phyloP scores from a whole-genome alignment of 2,329 filamentous ascomycete genomes.

The Penicillium digitatum region DNA sequence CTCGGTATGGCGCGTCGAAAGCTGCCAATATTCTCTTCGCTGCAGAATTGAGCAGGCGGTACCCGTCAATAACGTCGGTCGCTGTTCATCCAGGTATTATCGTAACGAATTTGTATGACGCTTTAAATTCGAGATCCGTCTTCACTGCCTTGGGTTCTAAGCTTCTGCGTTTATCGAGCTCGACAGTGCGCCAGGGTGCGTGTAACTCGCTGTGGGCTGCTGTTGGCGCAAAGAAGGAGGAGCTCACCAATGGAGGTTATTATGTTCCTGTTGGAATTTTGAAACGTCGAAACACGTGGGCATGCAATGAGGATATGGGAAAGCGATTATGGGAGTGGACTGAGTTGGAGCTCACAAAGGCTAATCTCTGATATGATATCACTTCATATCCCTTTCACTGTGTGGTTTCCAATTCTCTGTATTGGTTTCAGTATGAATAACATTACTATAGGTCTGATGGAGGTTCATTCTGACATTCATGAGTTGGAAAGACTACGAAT shows the following conservation, averaged over 20 bases:
- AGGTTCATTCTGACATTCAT: not conserved
- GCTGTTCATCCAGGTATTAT: slow-evolving; percentile 48
- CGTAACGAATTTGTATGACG: slow-evolving; percentile 30
- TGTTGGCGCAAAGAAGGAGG: slow-evolving; percentile 23
- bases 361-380: slow-evolving; percentile 1
- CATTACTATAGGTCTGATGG: too few species aligned
- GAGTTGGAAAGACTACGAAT: not conserved
- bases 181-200: slow-evolving; percentile 22
- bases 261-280: slow-evolving; percentile 31
- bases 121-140: slow-evolving; percentile 12
- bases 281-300: slow-evolving; percentile 28
- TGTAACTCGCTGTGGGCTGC: slow-evolving; percentile 32
- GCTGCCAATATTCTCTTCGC: slow-evolving; percentile 48
- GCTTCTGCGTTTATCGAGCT: slow-evolving; percentile 15
- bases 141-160: slow-evolving; percentile 11
- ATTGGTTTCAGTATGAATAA: not conserved
- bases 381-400: too few species aligned
- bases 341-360: slow-evolving; percentile 27
- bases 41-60: slow-evolving; percentile 39
- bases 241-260: slow-evolving; percentile 28
- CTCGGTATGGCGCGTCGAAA: slow-evolving; percentile 45
- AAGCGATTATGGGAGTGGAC: slow-evolving; percentile 36
- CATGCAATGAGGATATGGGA: slow-evolving; percentile 24
- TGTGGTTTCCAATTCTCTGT: not conserved
- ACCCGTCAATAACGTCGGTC: slow-evolving; percentile 36